Percentiles rank a stretch among this genome's conserved stretches.
Evolutionary conservation across 139 green algal genomes (phyloP).

Genomic region (Auxenochlorella pyrenoidosa): DNA sequence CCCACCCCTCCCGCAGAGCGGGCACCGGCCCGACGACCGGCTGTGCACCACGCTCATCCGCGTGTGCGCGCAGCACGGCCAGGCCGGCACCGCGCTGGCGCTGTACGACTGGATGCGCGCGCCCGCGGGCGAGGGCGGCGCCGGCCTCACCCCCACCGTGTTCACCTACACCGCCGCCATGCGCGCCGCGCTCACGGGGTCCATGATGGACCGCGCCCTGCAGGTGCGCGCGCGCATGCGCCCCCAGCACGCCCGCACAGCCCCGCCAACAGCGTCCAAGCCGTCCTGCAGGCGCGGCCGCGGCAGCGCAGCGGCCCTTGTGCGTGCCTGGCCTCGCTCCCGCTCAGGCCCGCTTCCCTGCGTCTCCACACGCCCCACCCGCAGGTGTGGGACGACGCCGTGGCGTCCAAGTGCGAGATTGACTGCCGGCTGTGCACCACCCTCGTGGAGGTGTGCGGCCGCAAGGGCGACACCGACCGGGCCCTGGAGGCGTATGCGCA

Average conservation of each 20-base stretch:
- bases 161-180: conserved; percentile 93
- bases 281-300: too few relatives aligned
- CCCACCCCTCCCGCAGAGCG: conserved; percentile 18
- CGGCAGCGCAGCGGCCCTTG: too few relatives aligned
- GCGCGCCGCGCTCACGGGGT: conserved; percentile 77
- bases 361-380: too few relatives aligned
- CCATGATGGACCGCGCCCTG: conserved; percentile 67
- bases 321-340: too few relatives aligned
- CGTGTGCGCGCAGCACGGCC: conserved; percentile 80
- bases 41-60: conserved; percentile 90
- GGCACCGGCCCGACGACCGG: conserved; percentile 79
- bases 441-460: conserved; percentile 84
- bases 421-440: conserved; percentile 87
- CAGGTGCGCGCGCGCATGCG: too few relatives aligned
- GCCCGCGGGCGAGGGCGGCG: conserved; percentile 61
- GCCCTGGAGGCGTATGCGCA: conserved; percentile 77
- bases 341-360: too few relatives aligned
- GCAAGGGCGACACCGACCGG: conserved; percentile 69
- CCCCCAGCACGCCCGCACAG: too few relatives aligned
- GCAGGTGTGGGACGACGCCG: conserved; percentile 71
- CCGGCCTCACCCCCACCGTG: conserved; percentile 69
- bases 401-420: conserved; percentile 55
- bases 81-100: conserved; percentile 69
- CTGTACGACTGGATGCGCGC: conserved; percentile 92
- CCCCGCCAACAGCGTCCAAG: too few relatives aligned